Conservation (phyloP, 495 filamentous ascomycete species). For the Corynascus novoguineensis region DNA sequence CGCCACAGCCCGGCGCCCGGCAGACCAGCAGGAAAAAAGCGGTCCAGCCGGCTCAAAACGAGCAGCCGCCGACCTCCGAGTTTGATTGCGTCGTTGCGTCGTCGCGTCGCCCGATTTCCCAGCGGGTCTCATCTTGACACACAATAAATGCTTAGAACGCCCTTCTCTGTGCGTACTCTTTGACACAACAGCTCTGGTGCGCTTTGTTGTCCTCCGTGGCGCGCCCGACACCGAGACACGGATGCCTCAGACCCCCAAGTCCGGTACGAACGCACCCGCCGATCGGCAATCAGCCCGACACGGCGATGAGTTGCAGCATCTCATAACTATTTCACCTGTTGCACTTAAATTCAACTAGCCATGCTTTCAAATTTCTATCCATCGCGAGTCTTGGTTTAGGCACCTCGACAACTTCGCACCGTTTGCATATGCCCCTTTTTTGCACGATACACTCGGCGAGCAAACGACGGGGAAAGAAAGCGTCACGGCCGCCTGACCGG, state of each 20-base stretch:
- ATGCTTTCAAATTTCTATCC: neutral
- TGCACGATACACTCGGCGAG: neutral
- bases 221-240: constrained; percentile 18
- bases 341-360: no score
- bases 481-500: neutral
- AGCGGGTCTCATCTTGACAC: neutral
- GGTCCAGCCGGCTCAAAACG: neutral
- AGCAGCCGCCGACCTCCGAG: neutral
- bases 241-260: constrained; percentile 11
- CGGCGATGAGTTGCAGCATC: neutral
- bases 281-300: constrained; percentile 12
- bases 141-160: neutral
- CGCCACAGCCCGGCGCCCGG: constrained; percentile 21
- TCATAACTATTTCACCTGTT: no score
- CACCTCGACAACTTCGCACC: neutral
- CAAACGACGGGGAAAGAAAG: neutral
- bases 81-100: neutral
- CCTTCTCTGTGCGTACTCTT: neutral
- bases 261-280: constrained; percentile 16
- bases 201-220: neutral
- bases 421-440: neutral
- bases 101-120: no score
- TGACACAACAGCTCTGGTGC: neutral
- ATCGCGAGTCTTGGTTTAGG: neutral
- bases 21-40: neutral